These are phyloP conservation scores for Stenocarpella maydis DNA, from an alignment of 2,329 filamentous ascomycete species.

Conservation along the genomic window DNA sequence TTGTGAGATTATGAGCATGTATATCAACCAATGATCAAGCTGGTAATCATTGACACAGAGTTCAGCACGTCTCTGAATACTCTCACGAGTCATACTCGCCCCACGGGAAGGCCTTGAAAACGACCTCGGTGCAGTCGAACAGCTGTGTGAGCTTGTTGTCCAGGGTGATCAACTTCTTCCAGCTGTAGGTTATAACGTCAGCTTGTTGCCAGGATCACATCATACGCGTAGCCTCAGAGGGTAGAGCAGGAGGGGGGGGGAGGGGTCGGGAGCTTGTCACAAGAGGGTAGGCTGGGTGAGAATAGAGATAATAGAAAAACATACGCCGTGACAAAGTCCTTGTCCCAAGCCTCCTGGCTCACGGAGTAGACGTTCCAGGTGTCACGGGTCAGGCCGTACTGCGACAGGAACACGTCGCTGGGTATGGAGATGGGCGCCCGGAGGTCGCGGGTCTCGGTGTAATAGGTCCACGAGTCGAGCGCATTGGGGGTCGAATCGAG, in stretches of 20 bases:
- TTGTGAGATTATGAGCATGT: too few relatives aligned
- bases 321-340: slow-evolving; percentile 42
- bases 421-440: slow-evolving; percentile 38
- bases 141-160: slow-evolving; percentile 39
- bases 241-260: too few relatives aligned
- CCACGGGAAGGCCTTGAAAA: slow-evolving; percentile 38
- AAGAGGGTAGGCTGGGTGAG: not conserved
- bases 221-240: too few relatives aligned
- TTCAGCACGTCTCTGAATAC: not conserved
- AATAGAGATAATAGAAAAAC: slow-evolving; percentile 30
- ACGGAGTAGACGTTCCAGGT: slow-evolving; percentile 40
- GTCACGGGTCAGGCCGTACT: slow-evolving; percentile 38
- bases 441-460: slow-evolving; percentile 40
- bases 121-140: slow-evolving; percentile 41
- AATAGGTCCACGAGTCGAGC: slow-evolving; percentile 40
- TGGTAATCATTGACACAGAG: too few relatives aligned
- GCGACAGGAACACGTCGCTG: slow-evolving; percentile 41
- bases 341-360: slow-evolving; percentile 38
- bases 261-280: too few relatives aligned
- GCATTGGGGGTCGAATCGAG: slow-evolving; percentile 40
- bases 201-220: not conserved
- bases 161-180: slow-evolving; percentile 41
- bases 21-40: not conserved
- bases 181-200: slow-evolving; percentile 35
- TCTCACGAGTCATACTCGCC: slow-evolving; percentile 1